Evolutionary conservation across 2,329 filamentous ascomycete genomes (phyloP), one percentile per base, ranked within the genome.

Genomic region (Beauveria bassiana): DNA sequence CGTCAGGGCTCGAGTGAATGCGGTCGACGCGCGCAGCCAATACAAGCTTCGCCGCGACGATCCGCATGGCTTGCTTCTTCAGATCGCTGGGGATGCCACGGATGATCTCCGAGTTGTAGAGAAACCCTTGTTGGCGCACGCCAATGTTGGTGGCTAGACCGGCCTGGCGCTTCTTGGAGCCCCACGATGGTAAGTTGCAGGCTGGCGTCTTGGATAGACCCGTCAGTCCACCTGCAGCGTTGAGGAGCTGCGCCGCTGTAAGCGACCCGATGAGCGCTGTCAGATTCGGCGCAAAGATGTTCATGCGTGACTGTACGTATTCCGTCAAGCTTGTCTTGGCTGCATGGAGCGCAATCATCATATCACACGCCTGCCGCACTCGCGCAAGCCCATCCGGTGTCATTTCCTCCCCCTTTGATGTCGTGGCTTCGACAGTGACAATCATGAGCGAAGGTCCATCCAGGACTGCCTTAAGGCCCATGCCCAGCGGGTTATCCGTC

Each of bases 251-350:
- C 4, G 95, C 95, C 8, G 95, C 93, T 3, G 93, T 97, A 20
- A 96, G 81, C 0, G 93, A 95, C 20, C 95, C 95, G 62, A 99
- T 90, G 20, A 99, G 83, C 1, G 86, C 87, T 0, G 95, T 96
- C 59, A 98, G 77, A 69, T 99, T 99, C 0, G 95, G 95, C 5
- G 95, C 95, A 71, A 98, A 98, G 40, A 96, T 81, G 67, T 89
- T 95, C 91, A 99, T 98, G 64, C 95, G 90, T 42, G 93, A 97
- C 75, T 97, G 91, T 18, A 99, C 95, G 70, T 96, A 99, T 71
- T 95, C 89, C 2, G 91, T 96, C 60, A 99, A 81, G 0, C 87
- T 89, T 64, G 84, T 88, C 75, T 97, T 97, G 31, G 93, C 92
- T 66, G 83, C 86, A 72, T 98, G 91, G 10, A 99, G 85, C 43